These are phyloP conservation scores for Penicillium italicum DNA, from an alignment of 2,329 filamentous ascomycete genomes.

Conservation along the genomic window DNA sequence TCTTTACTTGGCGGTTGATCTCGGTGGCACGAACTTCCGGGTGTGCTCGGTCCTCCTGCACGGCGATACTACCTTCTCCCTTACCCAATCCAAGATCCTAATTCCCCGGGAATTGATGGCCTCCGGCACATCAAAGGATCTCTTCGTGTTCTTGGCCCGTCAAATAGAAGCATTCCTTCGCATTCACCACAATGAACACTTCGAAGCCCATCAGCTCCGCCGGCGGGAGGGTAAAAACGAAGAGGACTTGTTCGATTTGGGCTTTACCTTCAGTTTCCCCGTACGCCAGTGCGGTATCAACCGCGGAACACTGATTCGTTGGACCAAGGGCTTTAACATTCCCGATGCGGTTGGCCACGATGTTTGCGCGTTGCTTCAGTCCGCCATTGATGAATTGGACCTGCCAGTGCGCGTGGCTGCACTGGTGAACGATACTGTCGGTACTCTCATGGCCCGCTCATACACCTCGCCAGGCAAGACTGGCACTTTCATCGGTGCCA, in stretches of 20 bases:
- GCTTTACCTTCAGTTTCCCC: conserved; percentile 99
- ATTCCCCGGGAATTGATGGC: conserved; percentile 90
- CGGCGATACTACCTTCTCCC: conserved; percentile 89
- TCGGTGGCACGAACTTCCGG: conserved; percentile 98
- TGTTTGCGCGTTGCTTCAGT: conserved; percentile 84
- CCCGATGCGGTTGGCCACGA: conserved; percentile 91
- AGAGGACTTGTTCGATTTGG: conserved; percentile 81
- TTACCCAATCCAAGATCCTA: conserved; percentile 87
- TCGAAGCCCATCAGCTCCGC: conserved; percentile 65
- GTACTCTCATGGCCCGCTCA: conserved; percentile 94
- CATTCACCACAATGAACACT: conserved; percentile 83
- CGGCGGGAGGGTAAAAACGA: conserved; percentile 62
- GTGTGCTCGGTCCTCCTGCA: conserved; percentile 94
- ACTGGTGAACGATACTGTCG: conserved; percentile 95
- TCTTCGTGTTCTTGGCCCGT: conserved; percentile 88
- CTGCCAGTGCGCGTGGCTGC: conserved; percentile 93
- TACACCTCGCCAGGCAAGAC: conserved; percentile 89
- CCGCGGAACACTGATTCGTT: conserved; percentile 87
- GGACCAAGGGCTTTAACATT: conserved; percentile 99
- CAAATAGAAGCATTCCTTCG: conserved; percentile 87
- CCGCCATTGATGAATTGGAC: conserved; percentile 78
- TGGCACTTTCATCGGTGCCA: conserved; percentile 84
- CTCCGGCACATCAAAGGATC: conserved; percentile 76
- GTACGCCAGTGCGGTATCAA: conserved; percentile 94
- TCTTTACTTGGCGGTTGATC: conserved; percentile 90